These are phyloP conservation scores for Volvox reticuliferus DNA, from an alignment of 139 green algal genomes.

Conservation along the genomic window DNA sequence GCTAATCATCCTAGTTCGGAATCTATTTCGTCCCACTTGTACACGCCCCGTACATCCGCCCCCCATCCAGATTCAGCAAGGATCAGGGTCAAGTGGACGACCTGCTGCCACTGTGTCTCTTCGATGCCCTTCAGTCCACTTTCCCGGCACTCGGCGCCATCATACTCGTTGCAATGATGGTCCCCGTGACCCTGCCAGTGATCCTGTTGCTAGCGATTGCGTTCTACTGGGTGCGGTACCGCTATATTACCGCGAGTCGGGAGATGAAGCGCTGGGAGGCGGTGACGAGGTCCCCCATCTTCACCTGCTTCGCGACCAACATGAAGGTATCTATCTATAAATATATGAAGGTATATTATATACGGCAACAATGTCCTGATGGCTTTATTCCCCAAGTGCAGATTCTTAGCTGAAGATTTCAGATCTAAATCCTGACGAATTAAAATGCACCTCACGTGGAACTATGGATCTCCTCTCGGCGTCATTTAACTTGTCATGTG, in stretches of 20 bases:
- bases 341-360: too few species aligned
- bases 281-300: slow-evolving; percentile 87
- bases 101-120: slow-evolving; percentile 76
- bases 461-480: too few species aligned
- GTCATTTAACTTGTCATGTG: too few species aligned
- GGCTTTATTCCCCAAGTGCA: too few species aligned
- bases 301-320: slow-evolving; percentile 80
- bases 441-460: too few species aligned
- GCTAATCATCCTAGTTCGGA: neutral
- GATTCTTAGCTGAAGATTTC: too few species aligned
- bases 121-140: slow-evolving; percentile 74
- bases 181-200: slow-evolving; percentile 82
- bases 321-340: slow-evolving; percentile 80
- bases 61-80: slow-evolving; percentile 68
- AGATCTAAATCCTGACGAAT: too few species aligned
- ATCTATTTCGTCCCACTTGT: slow-evolving; percentile 29
- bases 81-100: slow-evolving; percentile 86
- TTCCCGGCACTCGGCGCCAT: slow-evolving; percentile 43
- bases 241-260: slow-evolving; percentile 81
- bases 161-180: slow-evolving; percentile 66
- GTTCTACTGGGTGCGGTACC: slow-evolving; percentile 50
- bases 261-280: slow-evolving; percentile 96
- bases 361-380: too few species aligned
- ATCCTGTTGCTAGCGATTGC: slow-evolving; percentile 72
- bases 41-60: neutral